Evolutionary conservation across 169 alveolate species (phyloP).

Genomic region (Hepatocystis sp.): DNA sequence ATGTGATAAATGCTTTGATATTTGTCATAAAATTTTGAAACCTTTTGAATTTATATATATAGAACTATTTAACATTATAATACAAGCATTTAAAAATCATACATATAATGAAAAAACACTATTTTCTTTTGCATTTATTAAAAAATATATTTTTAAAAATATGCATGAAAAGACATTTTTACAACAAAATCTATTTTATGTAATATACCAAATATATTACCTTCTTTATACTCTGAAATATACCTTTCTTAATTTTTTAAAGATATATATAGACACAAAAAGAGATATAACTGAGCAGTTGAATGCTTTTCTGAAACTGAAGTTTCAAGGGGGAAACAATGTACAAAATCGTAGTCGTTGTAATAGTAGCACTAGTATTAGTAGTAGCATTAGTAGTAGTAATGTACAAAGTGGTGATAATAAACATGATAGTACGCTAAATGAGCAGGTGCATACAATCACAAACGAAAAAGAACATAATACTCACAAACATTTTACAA

Average conservation of each 20-base stretch:
- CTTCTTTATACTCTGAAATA: slow-evolving; percentile 29
- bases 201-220: slow-evolving; percentile 67
- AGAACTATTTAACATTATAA: slow-evolving; percentile 30
- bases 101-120: slow-evolving; percentile 24
- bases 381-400: too few relatives aligned
- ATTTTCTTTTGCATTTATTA: slow-evolving; percentile 35
- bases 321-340: slow-evolving; percentile 7
- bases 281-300: slow-evolving; percentile 33
- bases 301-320: slow-evolving; percentile 26
- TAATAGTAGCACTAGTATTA: too few relatives aligned
- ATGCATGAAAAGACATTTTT: slow-evolving; percentile 54
- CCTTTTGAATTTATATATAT: slow-evolving; percentile 63
- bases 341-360: too few relatives aligned
- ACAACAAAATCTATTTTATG: slow-evolving; percentile 56
- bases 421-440: too few relatives aligned
- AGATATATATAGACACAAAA: slow-evolving; percentile 16
- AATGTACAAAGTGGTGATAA: too few relatives aligned
- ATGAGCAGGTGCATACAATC: too few relatives aligned
- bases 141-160: slow-evolving; percentile 61
- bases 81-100: slow-evolving; percentile 26
- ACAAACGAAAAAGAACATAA: too few relatives aligned
- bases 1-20: slow-evolving; percentile 37
- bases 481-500: too few relatives aligned
- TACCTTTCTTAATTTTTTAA: slow-evolving; percentile 29
- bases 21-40: slow-evolving; percentile 24